Base-by-base conservation (phyloP, 148 eudicot genomes). In the Fallopia convolvulus region DNA sequence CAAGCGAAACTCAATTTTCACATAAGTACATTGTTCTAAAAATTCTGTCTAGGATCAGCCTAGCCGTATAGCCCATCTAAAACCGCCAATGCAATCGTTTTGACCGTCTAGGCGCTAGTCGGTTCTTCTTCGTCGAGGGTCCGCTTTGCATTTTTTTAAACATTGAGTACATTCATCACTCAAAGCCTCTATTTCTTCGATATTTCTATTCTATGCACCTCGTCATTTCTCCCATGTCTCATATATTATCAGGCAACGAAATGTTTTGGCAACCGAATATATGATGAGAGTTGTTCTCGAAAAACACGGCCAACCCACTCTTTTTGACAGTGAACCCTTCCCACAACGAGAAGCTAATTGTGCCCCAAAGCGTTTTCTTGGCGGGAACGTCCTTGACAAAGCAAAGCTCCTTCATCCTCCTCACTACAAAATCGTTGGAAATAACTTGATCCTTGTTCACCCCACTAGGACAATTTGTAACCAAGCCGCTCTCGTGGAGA, bases 371-470 rank as follows among this genome's bases (percentile, higher is more conserved):
- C 0, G 77, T 83, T 80, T 90, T 91, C 85, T 90, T 91, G 42
- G 91, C 83, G 0, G 94, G 65, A 18, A 77, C 72, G 75, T 93
- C 94, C 77, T 91, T 90, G 71, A 90, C 81, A 1, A 79, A 84
- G 70, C 89, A 83, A 7, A 93, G 86, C 84, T 91, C 91, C 40
- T 86, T 86, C 55, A 91, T 91, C 77, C 77, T 86, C 66, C 94
- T 78, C 10, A 93, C 91, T 12, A 91, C 94, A 8, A 77, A 93
- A 78, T 93, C 93, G n/a, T 89, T 91, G 0, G 90, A 88, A 7
- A 93, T 81, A 17, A 91, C 90, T 1, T 75, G 63, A 1, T 79
- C 98, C 82, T 86, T 86, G 90, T 93, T 93, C 74, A 79, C 94
- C 1, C 98, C 98, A 1, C 74, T 77, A 2, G 76, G 78, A 55